Evolutionary conservation across 768 basidiomycete species (phyloP).

Genomic region (Lentinula lateritia): DNA sequence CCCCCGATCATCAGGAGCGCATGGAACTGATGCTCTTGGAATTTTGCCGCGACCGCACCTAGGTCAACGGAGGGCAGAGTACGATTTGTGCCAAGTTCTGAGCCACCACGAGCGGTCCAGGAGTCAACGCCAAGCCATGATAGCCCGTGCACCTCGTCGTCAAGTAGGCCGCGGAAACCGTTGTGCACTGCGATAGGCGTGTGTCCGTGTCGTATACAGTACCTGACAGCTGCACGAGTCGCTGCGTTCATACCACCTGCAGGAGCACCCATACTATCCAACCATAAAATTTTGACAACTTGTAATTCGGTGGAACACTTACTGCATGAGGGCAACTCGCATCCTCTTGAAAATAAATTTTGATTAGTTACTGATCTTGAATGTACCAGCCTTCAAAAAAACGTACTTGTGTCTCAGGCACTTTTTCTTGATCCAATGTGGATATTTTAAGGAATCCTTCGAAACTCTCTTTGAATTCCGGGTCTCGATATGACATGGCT

Average conservation of each 20-base stretch:
- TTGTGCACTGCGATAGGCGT: constrained; percentile 91
- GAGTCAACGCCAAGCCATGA: constrained; percentile 96
- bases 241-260: constrained; percentile 99
- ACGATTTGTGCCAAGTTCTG: constrained; percentile 96
- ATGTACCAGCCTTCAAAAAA: neutral
- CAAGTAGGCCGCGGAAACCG: constrained; percentile 91
- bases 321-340: constrained; percentile 83
- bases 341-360: constrained; percentile 44
- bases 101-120: constrained; percentile 95
- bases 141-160: constrained; percentile 80
- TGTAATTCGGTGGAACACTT: constrained; percentile 23
- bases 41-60: constrained; percentile 83
- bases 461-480: constrained; percentile 84
- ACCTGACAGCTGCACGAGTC: constrained; percentile 89
- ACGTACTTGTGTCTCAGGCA: constrained; percentile 47
- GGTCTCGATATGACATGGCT: constrained; percentile 85
- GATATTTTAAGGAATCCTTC: constrained; percentile 83
- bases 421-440: constrained; percentile 43
- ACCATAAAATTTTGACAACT: neutral
- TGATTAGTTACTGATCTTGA: constrained; percentile 9
- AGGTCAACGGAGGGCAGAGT: constrained; percentile 81
- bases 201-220: constrained; percentile 90
- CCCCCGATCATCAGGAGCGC: constrained; percentile 89
- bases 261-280: constrained; percentile 82
- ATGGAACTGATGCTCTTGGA: constrained; percentile 80